phyloP scores from a whole-genome alignment of 2,329 filamentous ascomycete genomes.

The Neofusicoccum kwambonambiense region DNA sequence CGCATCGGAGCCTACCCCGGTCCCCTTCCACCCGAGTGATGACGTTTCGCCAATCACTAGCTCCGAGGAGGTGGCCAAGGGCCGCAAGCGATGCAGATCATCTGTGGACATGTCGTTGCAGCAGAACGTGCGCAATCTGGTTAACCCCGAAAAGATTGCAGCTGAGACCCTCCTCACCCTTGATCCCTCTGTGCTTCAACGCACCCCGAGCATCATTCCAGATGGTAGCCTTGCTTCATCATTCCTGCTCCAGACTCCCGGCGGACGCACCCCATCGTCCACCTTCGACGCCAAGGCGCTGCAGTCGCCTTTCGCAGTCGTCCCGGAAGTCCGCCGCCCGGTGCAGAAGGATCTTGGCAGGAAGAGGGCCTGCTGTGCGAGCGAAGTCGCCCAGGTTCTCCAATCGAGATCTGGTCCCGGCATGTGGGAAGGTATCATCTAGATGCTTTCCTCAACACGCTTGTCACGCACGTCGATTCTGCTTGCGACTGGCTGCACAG shows the following conservation, averaged over 20 bases:
- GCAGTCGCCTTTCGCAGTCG: conserved; percentile 40
- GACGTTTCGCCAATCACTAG: conserved; percentile 1
- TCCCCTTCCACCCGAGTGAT: conserved; percentile 16
- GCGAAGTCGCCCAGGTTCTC: conserved; percentile 55
- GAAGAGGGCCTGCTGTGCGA: conserved; percentile 67
- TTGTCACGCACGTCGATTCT: background rate
- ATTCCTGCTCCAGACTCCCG: conserved; percentile 27
- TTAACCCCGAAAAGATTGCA: conserved; percentile 35
- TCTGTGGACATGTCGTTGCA: conserved; percentile 60
- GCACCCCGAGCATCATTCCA: conserved; percentile 31
- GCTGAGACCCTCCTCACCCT: conserved; percentile 13
- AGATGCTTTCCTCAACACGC: background rate
- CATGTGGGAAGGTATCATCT: conserved; percentile 66
- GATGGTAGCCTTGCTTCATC: conserved; percentile 37
- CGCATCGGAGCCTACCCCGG: conserved; percentile 28
- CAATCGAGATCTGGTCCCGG: conserved; percentile 57
- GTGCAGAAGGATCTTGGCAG: conserved; percentile 51
- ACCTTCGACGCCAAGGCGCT: conserved; percentile 35
- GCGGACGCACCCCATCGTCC: conserved; percentile 24
- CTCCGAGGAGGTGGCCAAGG: conserved; percentile 27
- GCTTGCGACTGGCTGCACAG: background rate
- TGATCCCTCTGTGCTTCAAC: conserved; percentile 20
- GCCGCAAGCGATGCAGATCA: conserved; percentile 60
- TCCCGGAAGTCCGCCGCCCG: conserved; percentile 43
- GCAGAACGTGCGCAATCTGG: conserved; percentile 65